Base-by-base conservation (phyloP, 306 rosid genomes). In the Crataegus laevigata region DNA sequence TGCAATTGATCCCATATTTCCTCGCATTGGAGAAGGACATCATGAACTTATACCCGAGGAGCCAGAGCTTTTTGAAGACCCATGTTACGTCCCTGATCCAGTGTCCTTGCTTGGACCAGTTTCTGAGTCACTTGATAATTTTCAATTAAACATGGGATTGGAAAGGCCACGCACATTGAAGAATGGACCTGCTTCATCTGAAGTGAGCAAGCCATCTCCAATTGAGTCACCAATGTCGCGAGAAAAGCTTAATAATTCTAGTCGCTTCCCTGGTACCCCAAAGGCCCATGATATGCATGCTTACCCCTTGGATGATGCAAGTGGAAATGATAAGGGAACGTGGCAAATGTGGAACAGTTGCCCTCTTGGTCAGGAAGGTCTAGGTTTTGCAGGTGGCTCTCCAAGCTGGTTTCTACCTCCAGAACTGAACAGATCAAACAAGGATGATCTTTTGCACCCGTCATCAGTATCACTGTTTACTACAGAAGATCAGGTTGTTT, bases 271-370 rank as follows among this genome's bases (percentile, higher is more conserved):
- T 13, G 80, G 81, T 75, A 75, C 83, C 43, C 88, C 87, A 21
- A 75, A 65, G 58, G 69, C 85, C 69, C 89, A 80, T 68, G 92
- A 89, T 71, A 38, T 68, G 82, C 94, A 79, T 75, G 68, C 81
- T 69, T 84, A 68, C 79, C 78, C 90, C 70, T 57, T 72, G 69
- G 91, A 90, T 75, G 89, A 82, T 77, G 81, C 80, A 51, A 84
- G 79, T 77, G 66, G 85, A 77, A 86, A 74, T 71, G 98, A 88
- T 75, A 88, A 76, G 75, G 96, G 96, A 82, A 90, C 96, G 45
- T 96, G 99, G 99, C 92, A 96, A 79, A 92, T 96, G 99, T 96
- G 99, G 99, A 89, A 78, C 69, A 83, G 92, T 77, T 76, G 87
- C 15, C 97, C 97, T 19, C 96, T 96, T 82, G 97, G 91, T 69